A percentile compares a stretch with the other conserved stretches of the same genome.
Conservation (phyloP, 768 basidiomycete species). For the Paxillus ammoniavirescens region DNA sequence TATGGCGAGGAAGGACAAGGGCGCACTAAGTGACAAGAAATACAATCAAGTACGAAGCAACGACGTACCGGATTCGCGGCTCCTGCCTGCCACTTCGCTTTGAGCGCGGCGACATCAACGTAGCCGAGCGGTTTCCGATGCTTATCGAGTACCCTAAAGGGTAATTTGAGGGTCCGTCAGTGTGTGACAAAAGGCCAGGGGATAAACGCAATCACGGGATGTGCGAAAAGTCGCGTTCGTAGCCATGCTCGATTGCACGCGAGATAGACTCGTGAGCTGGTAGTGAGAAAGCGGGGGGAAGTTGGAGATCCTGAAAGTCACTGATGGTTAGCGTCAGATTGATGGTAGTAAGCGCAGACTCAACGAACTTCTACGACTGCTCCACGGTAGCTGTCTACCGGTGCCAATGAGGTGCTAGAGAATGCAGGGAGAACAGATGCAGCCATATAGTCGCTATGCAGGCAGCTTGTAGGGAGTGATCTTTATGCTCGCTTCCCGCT, state of each 20-base stretch:
- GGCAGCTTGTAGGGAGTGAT: background rate
- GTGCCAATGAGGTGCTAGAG: conserved; percentile 4
- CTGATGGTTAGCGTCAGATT: conserved; percentile 2
- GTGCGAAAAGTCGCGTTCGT: conserved; percentile 92
- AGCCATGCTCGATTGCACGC: conserved; percentile 81
- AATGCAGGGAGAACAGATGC: conserved; percentile 8
- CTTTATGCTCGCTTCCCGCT: too few relatives aligned
- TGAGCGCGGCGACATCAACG: conserved; percentile 73
- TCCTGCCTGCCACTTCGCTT: conserved; percentile 75
- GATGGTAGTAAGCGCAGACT: background rate
- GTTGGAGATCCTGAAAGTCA: conserved; percentile 60
- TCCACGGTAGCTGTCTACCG: conserved; percentile 69
- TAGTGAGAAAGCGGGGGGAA: conserved; percentile 85
- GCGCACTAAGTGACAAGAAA: background rate
- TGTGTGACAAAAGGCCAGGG: background rate
- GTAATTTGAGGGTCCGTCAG: background rate
- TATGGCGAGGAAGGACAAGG: background rate
- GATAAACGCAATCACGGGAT: conserved; percentile 62
- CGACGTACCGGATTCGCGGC: conserved; percentile 63
- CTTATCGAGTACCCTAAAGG: conserved; percentile 67
- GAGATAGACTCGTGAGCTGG: conserved; percentile 69
- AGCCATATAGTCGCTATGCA: background rate
- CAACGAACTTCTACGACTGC: conserved; percentile 80
- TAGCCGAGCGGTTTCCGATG: conserved; percentile 80
- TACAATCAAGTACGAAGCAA: background rate